Percentiles rank a stretch among this genome's conserved stretches.
Evolutionary conservation across 306 rosid species (phyloP).

Genomic region (Castanea mollissima): DNA sequence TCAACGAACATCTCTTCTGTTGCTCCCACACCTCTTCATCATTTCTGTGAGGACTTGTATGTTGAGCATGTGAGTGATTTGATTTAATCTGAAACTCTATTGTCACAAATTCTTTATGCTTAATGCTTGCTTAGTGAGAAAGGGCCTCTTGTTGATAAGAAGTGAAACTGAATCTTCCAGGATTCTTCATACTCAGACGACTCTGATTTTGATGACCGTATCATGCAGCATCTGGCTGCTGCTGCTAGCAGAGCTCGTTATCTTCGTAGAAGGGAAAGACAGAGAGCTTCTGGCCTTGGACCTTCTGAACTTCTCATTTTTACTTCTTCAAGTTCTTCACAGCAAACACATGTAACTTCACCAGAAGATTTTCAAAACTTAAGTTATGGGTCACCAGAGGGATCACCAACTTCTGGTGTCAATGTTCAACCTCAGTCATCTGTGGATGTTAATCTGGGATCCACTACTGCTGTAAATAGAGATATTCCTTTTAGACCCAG

Average conservation of each 20-base stretch:
- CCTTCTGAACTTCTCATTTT: slow-evolving; percentile 47
- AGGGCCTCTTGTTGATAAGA: slow-evolving; percentile 11
- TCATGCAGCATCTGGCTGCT: slow-evolving; percentile 73
- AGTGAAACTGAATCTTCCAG: slow-evolving; percentile 38
- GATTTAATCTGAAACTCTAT: background rate
- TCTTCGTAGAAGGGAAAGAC: slow-evolving; percentile 54
- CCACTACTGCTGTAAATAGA: slow-evolving; percentile 24
- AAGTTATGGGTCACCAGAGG: slow-evolving; percentile 23
- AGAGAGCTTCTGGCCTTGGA: slow-evolving; percentile 53
- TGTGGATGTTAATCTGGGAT: slow-evolving; percentile 18
- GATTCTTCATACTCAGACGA: slow-evolving; percentile 65
- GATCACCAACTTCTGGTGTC: slow-evolving; percentile 37
- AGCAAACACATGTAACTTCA: slow-evolving; percentile 34
- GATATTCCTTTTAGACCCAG: slow-evolving; percentile 47
- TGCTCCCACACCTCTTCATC: slow-evolving; percentile 30
- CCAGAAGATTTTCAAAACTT: slow-evolving; percentile 17
- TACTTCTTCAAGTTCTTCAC: slow-evolving; percentile 32
- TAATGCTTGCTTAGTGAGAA: slow-evolving; percentile 12
- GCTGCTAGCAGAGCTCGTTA: slow-evolving; percentile 58
- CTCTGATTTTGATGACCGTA: slow-evolving; percentile 63
- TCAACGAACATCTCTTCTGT: slow-evolving; percentile 39
- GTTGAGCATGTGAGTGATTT: slow-evolving; percentile 49
- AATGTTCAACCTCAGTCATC: slow-evolving; percentile 29
- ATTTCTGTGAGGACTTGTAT: slow-evolving; percentile 34
- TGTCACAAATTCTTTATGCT: background rate